A percentile compares a stretch with the other conserved stretches of the same genome.
phyloP scores from a whole-genome alignment of 441 rosid species.

The Aleurites moluccanus region DNA sequence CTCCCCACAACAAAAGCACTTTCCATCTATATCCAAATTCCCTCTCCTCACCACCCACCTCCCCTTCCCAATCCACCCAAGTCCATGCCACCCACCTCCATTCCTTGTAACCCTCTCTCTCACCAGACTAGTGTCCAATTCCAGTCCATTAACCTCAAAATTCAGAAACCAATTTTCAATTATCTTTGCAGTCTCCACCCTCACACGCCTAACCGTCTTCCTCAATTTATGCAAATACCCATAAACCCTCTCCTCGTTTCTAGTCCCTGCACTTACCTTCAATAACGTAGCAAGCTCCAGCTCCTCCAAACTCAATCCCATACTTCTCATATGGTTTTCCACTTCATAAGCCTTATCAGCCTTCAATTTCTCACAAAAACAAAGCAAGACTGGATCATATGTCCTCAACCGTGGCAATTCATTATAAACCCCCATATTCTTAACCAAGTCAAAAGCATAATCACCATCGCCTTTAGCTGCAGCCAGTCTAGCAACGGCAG shows the following conservation, averaged over 20 bases:
- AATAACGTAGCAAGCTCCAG: constrained; percentile 59
- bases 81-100: constrained; percentile 92
- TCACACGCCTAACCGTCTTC: constrained; percentile 52
- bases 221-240: constrained; percentile 73
- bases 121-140: constrained; percentile 26
- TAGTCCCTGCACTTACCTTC: constrained; percentile 56
- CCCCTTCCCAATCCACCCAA: constrained; percentile 82
- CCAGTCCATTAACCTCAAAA: constrained; percentile 31
- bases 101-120: constrained; percentile 50
- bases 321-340: constrained; percentile 57
- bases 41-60: constrained; percentile 61
- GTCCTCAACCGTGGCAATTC: constrained; percentile 64
- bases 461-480: constrained; percentile 74
- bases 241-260: constrained; percentile 56
- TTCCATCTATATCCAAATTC: constrained; percentile 42
- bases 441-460: constrained; percentile 63
- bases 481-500: constrained; percentile 59
- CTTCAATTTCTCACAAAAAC: constrained; percentile 65
- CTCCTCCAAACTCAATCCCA: constrained; percentile 61
- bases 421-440: constrained; percentile 37
- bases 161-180: constrained; percentile 67
- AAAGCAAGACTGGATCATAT: constrained; percentile 63
- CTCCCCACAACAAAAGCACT: constrained; percentile 60
- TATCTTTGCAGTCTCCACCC: constrained; percentile 48
- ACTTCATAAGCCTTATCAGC: constrained; percentile 72